phyloP scores from a whole-genome alignment of 345 rosid genomes.

The Citrus unshiu region DNA sequence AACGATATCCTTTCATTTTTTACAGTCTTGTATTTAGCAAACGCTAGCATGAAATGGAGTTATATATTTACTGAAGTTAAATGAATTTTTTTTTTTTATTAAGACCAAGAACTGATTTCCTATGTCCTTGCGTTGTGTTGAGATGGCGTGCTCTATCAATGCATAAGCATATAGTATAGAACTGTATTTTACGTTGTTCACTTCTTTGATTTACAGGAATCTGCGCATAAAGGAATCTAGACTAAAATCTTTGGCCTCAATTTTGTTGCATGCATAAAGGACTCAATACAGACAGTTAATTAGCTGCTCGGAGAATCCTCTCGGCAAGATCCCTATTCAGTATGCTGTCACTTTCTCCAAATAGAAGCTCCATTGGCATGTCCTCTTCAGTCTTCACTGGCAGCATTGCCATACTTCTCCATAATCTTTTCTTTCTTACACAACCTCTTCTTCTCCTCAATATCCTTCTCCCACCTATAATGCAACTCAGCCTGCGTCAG shows the following conservation, averaged over 20 bases:
- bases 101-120: neutral
- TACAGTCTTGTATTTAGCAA: neutral
- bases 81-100: too few relatives aligned
- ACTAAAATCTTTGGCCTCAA: neutral
- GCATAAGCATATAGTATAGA: neutral
- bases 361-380: conserved; percentile 56
- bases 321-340: conserved; percentile 70
- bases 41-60: too few relatives aligned
- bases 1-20: too few relatives aligned
- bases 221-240: neutral
- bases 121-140: neutral
- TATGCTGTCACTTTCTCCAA: conserved; percentile 67
- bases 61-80: too few relatives aligned
- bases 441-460: conserved; percentile 51
- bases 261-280: neutral
- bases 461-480: conserved; percentile 40
- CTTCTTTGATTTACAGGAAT: too few relatives aligned
- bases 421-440: conserved; percentile 47
- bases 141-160: neutral
- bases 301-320: conserved; percentile 27
- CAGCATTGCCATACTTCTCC: conserved; percentile 68
- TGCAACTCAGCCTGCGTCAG: conserved; percentile 74
- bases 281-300: too few relatives aligned
- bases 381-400: conserved; percentile 53
- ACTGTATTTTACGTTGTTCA: too few relatives aligned